Evolutionary conservation across 2,329 filamentous ascomycete species (phyloP), one percentile per base, ranked within the genome.

Genomic region (Chaetomiaceae sp.): DNA sequence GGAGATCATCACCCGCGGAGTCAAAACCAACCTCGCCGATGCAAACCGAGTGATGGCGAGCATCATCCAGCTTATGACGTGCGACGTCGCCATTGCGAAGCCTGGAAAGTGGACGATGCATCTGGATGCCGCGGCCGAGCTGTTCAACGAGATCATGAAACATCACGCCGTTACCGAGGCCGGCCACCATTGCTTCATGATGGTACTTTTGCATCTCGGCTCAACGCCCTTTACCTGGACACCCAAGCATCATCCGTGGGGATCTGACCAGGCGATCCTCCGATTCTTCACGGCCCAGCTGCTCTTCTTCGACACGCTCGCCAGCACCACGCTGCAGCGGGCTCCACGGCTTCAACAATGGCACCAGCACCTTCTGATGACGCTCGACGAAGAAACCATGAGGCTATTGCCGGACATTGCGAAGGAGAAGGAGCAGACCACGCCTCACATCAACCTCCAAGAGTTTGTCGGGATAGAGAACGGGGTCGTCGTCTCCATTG

Each of bases 381-480:
- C 53, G 0, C 41, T 41, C 2, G 47, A 53, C 9, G 52, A 58
- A 25, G 56, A 31, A 54, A 57, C n/a, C 64, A 67, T 7, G 60
- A 63, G 12, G 66, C 61, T 38, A 63, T 12, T 53, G 8, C 44
- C 52, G 25, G 23, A n/a, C n/a, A n/a, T 9, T 0, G 44, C 37
- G 1, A 38, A 9, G 17, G 53, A 57, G 10, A 57, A 55, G 42
- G 56, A 55, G 21, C 46, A 47, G 7, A 40, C 65, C 1, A 48
- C 62, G 0, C 65, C 63, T 1, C 63, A 76, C 34, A 58, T 69
- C 49, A 66, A 68, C 44, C 68, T 83, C 48, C 73, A 76, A 43
- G 71, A 75, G 27, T 74, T 79, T 43, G 64, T 78, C 35, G 81
- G 81, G 2, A 70, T 79, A 53, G 68, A 78, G 39, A 83, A 82